Evolutionary conservation across 352 stramenopile genomes (phyloP).

Genomic region (Phytophthora pini): DNA sequence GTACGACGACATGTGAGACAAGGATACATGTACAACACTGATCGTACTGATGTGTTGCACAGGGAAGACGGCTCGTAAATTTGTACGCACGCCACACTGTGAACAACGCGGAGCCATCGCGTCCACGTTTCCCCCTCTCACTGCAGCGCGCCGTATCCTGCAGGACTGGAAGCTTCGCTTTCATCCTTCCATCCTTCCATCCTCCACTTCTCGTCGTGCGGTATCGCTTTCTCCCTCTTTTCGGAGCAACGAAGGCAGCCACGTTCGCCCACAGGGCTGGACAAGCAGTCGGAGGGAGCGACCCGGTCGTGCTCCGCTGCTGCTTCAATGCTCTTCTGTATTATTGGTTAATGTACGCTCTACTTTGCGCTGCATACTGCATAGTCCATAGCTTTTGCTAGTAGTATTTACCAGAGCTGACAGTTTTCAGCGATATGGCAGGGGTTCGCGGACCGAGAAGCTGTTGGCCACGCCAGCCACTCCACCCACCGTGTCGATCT

Average conservation of each 20-base stretch:
- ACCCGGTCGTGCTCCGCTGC: slow-evolving; percentile 26
- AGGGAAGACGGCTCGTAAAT: slow-evolving; percentile 71
- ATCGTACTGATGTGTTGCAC: slow-evolving; percentile 10
- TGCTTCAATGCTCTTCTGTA: slow-evolving; percentile 38
- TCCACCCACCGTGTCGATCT: slow-evolving; percentile 35
- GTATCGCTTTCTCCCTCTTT: slow-evolving; percentile 27
- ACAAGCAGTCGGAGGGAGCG: slow-evolving; percentile 28
- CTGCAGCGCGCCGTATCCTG: slow-evolving; percentile 35
- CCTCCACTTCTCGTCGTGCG: slow-evolving; percentile 28
- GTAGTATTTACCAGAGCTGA: too few relatives aligned
- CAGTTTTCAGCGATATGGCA: slow-evolving; percentile 62
- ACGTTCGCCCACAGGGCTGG: slow-evolving; percentile 15
- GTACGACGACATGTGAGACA: slow-evolving; percentile 39
- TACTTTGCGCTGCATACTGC: slow-evolving; percentile 35
- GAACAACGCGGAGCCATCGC: slow-evolving; percentile 14
- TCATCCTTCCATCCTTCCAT: slow-evolving; percentile 6
- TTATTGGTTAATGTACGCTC: slow-evolving; percentile 46
- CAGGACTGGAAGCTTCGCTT: slow-evolving; percentile 21
- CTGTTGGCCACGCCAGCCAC: slow-evolving; percentile 51
- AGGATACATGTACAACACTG: background rate
- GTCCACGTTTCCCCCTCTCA: slow-evolving; percentile 11
- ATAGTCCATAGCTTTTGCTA: slow-evolving; percentile 1
- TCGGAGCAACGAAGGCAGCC: slow-evolving; percentile 24
- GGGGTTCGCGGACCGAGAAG: slow-evolving; percentile 49
- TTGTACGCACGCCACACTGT: slow-evolving; percentile 16